These are phyloP conservation scores for Trypethelium eluteriae DNA, from an alignment of 495 filamentous ascomycete species.

Conservation along the genomic window DNA sequence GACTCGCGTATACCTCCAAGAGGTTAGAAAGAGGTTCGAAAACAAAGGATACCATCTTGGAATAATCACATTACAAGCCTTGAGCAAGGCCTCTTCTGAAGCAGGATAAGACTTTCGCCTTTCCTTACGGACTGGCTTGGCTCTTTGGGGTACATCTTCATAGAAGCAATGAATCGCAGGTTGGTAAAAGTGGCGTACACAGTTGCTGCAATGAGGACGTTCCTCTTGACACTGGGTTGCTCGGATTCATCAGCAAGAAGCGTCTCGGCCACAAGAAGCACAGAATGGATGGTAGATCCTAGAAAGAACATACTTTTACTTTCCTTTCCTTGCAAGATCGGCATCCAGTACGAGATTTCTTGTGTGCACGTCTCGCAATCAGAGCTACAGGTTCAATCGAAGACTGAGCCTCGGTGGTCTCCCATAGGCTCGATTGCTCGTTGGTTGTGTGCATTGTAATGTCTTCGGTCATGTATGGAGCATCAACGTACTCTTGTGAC, in stretches of 20 bases:
- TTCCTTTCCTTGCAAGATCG: neutral
- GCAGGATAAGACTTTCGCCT: neutral
- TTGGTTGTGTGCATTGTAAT: neutral
- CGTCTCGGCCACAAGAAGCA: neutral
- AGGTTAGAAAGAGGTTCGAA: neutral
- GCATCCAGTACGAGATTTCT: neutral
- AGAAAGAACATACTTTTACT: neutral
- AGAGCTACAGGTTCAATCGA: neutral
- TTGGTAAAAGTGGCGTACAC: neutral
- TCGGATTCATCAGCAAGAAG: neutral
- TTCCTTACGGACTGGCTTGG: neutral
- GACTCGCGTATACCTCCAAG: neutral
- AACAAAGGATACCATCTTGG: neutral
- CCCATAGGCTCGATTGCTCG: neutral
- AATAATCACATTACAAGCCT: neutral
- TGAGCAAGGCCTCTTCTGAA: neutral
- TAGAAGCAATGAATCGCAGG: neutral
- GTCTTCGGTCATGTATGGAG: neutral
- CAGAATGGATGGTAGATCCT: neutral
- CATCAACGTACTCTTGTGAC: neutral
- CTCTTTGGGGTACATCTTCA: neutral
- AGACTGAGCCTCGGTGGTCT: neutral
- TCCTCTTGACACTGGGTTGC: neutral
- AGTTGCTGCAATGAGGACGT: neutral
- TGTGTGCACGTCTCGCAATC: neutral